A percentile compares a stretch with the other conserved stretches of the same genome.
These are phyloP conservation scores for Zygoascus tannicola DNA, from an alignment of 805 yeast genomes.

Conservation along the genomic window DNA sequence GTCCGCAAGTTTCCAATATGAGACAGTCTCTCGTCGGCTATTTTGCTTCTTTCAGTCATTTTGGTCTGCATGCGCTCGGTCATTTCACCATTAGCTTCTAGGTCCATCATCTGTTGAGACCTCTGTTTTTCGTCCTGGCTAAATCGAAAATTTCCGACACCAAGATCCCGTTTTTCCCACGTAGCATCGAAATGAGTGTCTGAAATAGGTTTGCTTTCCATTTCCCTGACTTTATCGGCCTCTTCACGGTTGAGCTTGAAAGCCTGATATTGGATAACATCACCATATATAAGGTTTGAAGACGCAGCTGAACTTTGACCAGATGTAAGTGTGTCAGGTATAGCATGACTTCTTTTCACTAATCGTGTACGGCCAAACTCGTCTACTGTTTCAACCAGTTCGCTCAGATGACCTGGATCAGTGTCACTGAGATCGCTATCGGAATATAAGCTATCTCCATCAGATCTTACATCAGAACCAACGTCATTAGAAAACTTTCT, in stretches of 20 bases:
- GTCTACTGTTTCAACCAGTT: constrained; percentile 17
- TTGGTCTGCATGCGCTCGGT: neutral
- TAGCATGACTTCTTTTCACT: constrained; percentile 6
- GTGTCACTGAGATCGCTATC: too few species aligned
- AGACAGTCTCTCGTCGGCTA: neutral
- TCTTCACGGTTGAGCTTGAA: constrained; percentile 5
- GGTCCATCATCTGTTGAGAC: constrained; percentile 14
- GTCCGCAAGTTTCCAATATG: too few species aligned
- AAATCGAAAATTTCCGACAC: constrained; percentile 20
- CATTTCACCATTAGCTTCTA: constrained; percentile 5
- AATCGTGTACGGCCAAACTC: constrained; percentile 19
- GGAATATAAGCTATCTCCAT: too few species aligned
- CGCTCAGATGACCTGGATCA: constrained; percentile 2
- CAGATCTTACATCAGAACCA: too few species aligned
- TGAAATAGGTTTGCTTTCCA: neutral
- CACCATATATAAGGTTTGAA: constrained; percentile 15
- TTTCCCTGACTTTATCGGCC: neutral
- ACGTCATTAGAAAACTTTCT: too few species aligned
- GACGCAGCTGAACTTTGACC: too few species aligned
- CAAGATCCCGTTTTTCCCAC: constrained; percentile 19
- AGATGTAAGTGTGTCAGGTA: neutral
- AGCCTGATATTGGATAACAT: constrained; percentile 17
- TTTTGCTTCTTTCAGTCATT: neutral
- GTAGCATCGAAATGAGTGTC: constrained; percentile 17
- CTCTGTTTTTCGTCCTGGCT: constrained; percentile 12